Conservation (phyloP, 352 stramenopile species). For the Pythium rhizo-oryzae region DNA sequence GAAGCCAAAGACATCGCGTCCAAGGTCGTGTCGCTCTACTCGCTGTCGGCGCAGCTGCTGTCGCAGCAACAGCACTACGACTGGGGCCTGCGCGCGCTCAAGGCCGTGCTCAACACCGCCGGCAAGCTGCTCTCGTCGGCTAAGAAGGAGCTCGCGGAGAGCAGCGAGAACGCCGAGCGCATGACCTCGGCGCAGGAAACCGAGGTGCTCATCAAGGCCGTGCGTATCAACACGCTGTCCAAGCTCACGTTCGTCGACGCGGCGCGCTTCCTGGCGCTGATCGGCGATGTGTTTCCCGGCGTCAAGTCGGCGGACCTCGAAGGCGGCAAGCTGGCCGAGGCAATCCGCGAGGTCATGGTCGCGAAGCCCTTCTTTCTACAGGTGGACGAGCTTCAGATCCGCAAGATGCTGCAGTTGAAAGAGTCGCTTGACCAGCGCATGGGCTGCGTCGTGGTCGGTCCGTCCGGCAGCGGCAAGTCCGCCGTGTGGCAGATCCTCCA, state of each 20-base stretch:
- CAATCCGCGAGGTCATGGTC: conserved; percentile 91
- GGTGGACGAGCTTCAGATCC: conserved; percentile 90
- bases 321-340: conserved; percentile 77
- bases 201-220: conserved; percentile 94
- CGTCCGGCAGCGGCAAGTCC: conserved; percentile 93
- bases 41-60: conserved; percentile 67
- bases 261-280: conserved; percentile 89
- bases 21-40: conserved; percentile 88
- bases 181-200: conserved; percentile 81
- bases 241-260: conserved; percentile 95
- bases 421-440: conserved; percentile 95
- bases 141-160: conserved; percentile 65
- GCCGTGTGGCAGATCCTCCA: conserved; percentile 95
- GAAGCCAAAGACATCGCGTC: conserved; percentile 72
- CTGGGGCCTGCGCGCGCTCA: conserved; percentile 88
- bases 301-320: conserved; percentile 81
- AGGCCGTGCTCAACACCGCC: conserved; percentile 94
- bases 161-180: conserved; percentile 25
- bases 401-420: conserved; percentile 97
- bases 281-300: conserved; percentile 94
- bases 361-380: conserved; percentile 88
- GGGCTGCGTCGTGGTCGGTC: conserved; percentile 94
- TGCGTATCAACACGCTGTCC: conserved; percentile 95
- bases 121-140: conserved; percentile 89
- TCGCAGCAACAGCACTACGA: conserved; percentile 90